Evolutionary conservation across 108 stramenopile genomes (phyloP).

Genomic region (Epipyxis sp.): DNA sequence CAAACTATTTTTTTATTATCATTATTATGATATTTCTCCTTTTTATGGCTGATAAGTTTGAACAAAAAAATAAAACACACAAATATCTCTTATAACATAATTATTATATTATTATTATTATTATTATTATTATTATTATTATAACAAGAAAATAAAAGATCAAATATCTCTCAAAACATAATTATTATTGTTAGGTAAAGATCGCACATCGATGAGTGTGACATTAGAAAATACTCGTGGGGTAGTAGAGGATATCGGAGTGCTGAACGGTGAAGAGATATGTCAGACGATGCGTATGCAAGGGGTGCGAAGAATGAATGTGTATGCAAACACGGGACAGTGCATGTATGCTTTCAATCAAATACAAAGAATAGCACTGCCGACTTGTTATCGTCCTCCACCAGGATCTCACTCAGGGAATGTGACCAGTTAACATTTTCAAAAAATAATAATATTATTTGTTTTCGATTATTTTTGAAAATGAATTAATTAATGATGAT

Average conservation of each 20-base stretch:
- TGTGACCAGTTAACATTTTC: slow-evolving; percentile 12
- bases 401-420: slow-evolving; percentile 12
- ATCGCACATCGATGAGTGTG: slow-evolving; percentile 29
- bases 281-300: slow-evolving; percentile 17
- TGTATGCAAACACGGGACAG: slow-evolving; percentile 32
- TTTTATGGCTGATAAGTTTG: too few species aligned
- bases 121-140: too few species aligned
- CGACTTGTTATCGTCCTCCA: slow-evolving; percentile 26
- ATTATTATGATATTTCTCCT: too few species aligned
- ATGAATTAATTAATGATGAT: not conserved
- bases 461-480: not conserved
- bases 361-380: not conserved
- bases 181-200: too few species aligned
- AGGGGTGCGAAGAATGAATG: slow-evolving; percentile 33
- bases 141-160: too few species aligned
- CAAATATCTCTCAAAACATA: too few species aligned
- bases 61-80: too few species aligned
- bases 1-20: too few species aligned
- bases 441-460: too few species aligned
- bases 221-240: slow-evolving; percentile 23
- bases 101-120: too few species aligned
- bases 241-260: not conserved
- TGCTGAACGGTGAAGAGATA: slow-evolving; percentile 1
- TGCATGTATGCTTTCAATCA: slow-evolving; percentile 31
- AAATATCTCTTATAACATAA: too few species aligned